Evolutionary conservation across 225 moss, liverwort and hornwort species (phyloP).

Genomic region (Rhytidiadelphus loreus): DNA sequence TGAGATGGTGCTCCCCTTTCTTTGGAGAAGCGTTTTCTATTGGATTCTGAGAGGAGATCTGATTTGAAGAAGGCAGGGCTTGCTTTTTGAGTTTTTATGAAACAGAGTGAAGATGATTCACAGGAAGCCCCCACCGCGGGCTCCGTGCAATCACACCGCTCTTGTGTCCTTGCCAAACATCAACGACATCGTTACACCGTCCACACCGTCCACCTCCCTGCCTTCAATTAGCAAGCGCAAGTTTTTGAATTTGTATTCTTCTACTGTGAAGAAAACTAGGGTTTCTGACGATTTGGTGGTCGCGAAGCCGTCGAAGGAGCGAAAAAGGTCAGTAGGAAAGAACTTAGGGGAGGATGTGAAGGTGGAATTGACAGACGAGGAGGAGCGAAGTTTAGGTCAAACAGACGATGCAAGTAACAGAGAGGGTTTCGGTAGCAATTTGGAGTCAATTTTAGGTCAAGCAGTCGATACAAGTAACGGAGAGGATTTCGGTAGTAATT

Average conservation of each 20-base stretch:
- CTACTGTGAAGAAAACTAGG: slow-evolving; percentile 26
- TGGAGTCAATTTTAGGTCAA: not conserved
- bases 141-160: slow-evolving; percentile 40
- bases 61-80: not conserved
- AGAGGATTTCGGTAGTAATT: not conserved
- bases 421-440: not conserved
- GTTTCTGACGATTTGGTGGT: not conserved
- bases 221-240: slow-evolving; percentile 41
- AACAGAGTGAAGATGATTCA: slow-evolving; percentile 21
- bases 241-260: slow-evolving; percentile 33
- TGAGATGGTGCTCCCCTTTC: not conserved
- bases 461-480: not conserved
- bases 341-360: not conserved
- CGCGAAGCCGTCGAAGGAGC: not conserved
- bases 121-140: slow-evolving; percentile 42
- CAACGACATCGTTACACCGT: slow-evolving; percentile 35
- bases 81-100: not conserved
- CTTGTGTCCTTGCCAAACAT: slow-evolving; percentile 27
- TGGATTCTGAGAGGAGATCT: not conserved
- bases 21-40: not conserved
- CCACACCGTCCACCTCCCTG: not conserved
- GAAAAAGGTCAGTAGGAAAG: not conserved
- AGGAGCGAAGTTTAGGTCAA: not conserved
- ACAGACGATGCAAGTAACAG: not conserved
- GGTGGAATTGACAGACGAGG: not conserved